Conservation (phyloP, 2,329 filamentous ascomycete species). For the Ambrosiella cleistominuta region DNA sequence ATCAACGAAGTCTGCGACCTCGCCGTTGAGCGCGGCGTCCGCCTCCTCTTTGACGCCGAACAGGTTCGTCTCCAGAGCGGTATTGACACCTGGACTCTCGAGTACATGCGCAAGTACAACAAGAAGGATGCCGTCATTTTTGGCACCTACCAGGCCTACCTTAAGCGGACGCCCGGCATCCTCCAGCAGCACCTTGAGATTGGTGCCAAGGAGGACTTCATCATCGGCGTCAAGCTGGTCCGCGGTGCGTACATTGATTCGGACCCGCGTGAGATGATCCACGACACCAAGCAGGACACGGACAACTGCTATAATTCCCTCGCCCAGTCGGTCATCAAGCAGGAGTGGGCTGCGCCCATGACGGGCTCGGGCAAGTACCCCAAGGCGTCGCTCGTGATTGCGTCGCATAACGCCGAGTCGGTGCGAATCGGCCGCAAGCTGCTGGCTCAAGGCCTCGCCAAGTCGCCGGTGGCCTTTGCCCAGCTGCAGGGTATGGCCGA, state of each 20-base stretch:
- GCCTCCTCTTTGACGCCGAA: slow-evolving; percentile 72
- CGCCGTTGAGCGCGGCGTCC: slow-evolving; percentile 50
- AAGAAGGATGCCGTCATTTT: slow-evolving; percentile 54
- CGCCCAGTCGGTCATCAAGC: slow-evolving; percentile 46
- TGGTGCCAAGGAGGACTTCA: slow-evolving; percentile 43
- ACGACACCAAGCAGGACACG: slow-evolving; percentile 54
- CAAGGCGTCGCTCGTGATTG: slow-evolving; percentile 48
- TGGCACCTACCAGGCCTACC: slow-evolving; percentile 63
- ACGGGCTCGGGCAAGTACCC: slow-evolving; percentile 32
- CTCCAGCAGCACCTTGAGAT: slow-evolving; percentile 41
- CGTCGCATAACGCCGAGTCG: slow-evolving; percentile 65
- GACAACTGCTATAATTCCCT: slow-evolving; percentile 58
- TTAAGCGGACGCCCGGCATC: slow-evolving; percentile 42
- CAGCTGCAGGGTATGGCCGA: slow-evolving; percentile 95
- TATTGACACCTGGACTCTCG: slow-evolving; percentile 63
- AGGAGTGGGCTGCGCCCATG: slow-evolving; percentile 37
- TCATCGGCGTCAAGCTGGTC: slow-evolving; percentile 57
- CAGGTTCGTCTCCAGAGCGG: slow-evolving; percentile 62
- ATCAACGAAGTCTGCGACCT: slow-evolving; percentile 60
- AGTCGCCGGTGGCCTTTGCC: slow-evolving; percentile 28
- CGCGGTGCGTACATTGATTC: slow-evolving; percentile 56
- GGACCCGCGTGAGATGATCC: slow-evolving; percentile 52
- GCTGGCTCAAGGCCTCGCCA: slow-evolving; percentile 27
- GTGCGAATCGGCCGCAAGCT: slow-evolving; percentile 40
- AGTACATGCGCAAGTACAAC: slow-evolving; percentile 66